Evolutionary conservation across 2,329 filamentous ascomycete species (phyloP), one percentile per base, ranked within the genome.

Genomic region (Eurotiales sp.): DNA sequence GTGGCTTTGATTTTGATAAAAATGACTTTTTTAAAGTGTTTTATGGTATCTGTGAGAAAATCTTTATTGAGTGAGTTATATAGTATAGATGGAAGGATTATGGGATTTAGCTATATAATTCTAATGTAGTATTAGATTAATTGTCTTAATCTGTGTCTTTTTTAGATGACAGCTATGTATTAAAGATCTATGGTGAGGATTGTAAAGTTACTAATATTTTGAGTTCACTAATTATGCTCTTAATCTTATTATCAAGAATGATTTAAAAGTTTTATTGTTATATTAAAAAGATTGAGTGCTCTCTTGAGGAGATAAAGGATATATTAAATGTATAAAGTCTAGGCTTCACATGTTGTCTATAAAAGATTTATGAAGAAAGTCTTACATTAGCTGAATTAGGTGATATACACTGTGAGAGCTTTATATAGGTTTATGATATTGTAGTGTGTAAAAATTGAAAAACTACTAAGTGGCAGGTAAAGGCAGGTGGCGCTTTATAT

Each of bases 231-330:
- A 44, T 23, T 10, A 44, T n/a, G 30, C 19, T 19, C 12, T 44
- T 23, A 30, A 44, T 44, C 3, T 44, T 12, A 21, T 15, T 29
- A 14, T 29, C 8, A 3, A 21, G 15, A 25, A 46, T 3, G 2
- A n/a, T 19, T 22, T 8, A 17, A 23, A 46, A 46, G 14, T 29
- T 46, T 22, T 27, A 17, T 46, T 27, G 27, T 19, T 46, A 46
- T 21, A 29, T 46, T 27, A 46, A 46, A n/a, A 46, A 34, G 21
- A 46, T 46, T 36, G 11, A 36, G 12, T 19, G 17, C 17, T 46
- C 11, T n/a, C n/a, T 46, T 19, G 19, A 34, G 8, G 3, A 29
- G 14, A 46, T 46, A 34, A 32, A 32, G 4, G 43, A 46, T 34
- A 46, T 36, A 7, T 15, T 46, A 17, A 29, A 46, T 10, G 12